These are phyloP conservation scores for Kodamaea suecica DNA, from an alignment of 1,139 yeast species.

Conservation along the genomic window DNA sequence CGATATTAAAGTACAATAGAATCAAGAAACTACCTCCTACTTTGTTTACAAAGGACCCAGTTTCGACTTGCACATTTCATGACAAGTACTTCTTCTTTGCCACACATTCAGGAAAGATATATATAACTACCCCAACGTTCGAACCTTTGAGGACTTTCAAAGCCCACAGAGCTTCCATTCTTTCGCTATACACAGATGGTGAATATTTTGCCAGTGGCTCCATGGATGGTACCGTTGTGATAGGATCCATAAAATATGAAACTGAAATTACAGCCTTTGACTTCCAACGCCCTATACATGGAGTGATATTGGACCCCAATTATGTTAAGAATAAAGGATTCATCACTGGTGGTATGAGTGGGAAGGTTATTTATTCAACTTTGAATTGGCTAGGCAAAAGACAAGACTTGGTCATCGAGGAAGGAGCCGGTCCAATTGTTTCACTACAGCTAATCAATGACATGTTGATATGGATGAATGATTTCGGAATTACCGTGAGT, in stretches of 20 bases:
- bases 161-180: constrained; percentile 82
- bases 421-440: constrained; percentile 70
- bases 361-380: constrained; percentile 71
- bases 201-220: constrained; percentile 78
- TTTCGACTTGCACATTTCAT: constrained; percentile 64
- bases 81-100: constrained; percentile 72
- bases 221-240: constrained; percentile 87
- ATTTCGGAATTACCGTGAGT: constrained; percentile 65
- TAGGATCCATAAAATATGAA: constrained; percentile 65
- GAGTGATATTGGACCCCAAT: constrained; percentile 75
- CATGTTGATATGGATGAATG: constrained; percentile 80
- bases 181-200: constrained; percentile 73
- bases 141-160: constrained; percentile 64
- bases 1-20: constrained; percentile 70
- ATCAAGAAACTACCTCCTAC: constrained; percentile 60
- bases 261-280: constrained; percentile 71
- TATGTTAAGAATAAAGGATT: constrained; percentile 62
- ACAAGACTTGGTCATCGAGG: constrained; percentile 60
- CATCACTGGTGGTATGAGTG: constrained; percentile 88
- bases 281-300: constrained; percentile 84
- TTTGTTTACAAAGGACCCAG: constrained; percentile 70
- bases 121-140: constrained; percentile 60
- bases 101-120: constrained; percentile 83
- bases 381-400: constrained; percentile 86
- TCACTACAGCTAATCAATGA: constrained; percentile 60